Evolutionary conservation across 2,329 filamentous ascomycete genomes (phyloP).

Genomic region (Lecanicillium sp.): DNA sequence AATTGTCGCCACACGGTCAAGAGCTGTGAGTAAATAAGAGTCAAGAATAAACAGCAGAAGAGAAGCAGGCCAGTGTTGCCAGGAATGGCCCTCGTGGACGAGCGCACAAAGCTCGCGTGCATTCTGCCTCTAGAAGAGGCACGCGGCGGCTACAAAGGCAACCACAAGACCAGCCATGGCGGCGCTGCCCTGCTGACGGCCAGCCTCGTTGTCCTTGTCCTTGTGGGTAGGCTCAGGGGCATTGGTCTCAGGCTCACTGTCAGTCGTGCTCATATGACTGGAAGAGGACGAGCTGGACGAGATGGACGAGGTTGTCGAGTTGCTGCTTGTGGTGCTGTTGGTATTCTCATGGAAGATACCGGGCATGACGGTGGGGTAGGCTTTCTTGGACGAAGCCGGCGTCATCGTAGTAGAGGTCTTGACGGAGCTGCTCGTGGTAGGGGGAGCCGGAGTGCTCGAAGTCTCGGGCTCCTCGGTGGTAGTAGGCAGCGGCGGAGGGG

Average conservation of each 20-base stretch:
- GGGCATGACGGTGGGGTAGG: conserved; percentile 23
- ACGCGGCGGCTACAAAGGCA: conserved; percentile 45
- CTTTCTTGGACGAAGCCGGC: conserved; percentile 12
- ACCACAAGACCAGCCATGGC: conserved; percentile 47
- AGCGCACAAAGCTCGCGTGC: conserved; percentile 5
- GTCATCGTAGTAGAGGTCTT: conserved; percentile 10
- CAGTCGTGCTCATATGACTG: conserved; percentile 12
- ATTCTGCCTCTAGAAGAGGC: conserved; percentile 29
- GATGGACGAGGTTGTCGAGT: conserved; percentile 13
- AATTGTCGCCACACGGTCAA: no score
- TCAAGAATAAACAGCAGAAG: no score
- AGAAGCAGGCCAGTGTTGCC: no score
- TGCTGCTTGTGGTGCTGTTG: conserved; percentile 35
- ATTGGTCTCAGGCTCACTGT: conserved; percentile 10
- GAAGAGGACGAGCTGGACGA: conserved; percentile 14
- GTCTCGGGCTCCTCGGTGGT: conserved; percentile 20
- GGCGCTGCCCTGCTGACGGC: conserved; percentile 38
- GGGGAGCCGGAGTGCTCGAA: conserved; percentile 15
- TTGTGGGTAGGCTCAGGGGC: conserved; percentile 21
- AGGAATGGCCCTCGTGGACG: no score
- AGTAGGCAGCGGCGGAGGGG: conserved; percentile 15
- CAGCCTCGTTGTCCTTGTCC: conserved; percentile 35
- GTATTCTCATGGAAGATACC: conserved; percentile 48
- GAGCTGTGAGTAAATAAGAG: no score
- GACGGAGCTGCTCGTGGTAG: conserved; percentile 6